Evolutionary conservation across 1,139 yeast genomes (phyloP).

Genomic region (Saccharomycopsis hybrid): DNA sequence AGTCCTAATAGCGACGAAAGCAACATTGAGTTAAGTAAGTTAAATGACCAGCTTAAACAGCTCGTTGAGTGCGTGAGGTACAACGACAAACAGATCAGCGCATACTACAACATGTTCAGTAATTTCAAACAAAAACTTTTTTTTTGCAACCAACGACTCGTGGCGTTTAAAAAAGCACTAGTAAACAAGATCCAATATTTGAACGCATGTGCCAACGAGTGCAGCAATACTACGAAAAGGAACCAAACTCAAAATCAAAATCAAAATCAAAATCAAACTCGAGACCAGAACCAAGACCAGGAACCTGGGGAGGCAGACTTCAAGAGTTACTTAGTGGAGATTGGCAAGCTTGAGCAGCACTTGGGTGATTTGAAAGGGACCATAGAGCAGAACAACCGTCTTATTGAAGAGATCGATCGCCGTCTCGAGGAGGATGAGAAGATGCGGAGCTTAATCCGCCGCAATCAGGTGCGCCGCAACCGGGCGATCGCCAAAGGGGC

Average conservation of each 20-base stretch:
- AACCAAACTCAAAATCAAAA: no score
- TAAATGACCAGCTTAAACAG: no score
- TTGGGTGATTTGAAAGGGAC: neutral
- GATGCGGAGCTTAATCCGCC: neutral
- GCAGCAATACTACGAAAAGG: neutral
- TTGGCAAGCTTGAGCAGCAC: neutral
- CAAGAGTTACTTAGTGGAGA: neutral
- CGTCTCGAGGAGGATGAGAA: neutral
- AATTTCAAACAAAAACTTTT: neutral
- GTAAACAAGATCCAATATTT: constrained; percentile 9
- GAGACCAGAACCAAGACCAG: no score
- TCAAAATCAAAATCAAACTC: neutral
- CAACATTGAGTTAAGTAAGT: no score
- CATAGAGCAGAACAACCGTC: neutral
- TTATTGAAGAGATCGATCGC: neutral
- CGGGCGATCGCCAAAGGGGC: neutral
- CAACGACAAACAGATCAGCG: no score
- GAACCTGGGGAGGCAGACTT: neutral
- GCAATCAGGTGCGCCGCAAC: neutral
- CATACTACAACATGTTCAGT: no score
- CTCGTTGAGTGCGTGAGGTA: no score
- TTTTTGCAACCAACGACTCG: neutral
- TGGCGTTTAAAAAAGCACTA: constrained; percentile 5
- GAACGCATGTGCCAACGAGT: neutral
- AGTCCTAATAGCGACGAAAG: neutral